phyloP scores from a whole-genome alignment of 2,329 filamentous ascomycete genomes.

The Aspergillus nomiae region DNA sequence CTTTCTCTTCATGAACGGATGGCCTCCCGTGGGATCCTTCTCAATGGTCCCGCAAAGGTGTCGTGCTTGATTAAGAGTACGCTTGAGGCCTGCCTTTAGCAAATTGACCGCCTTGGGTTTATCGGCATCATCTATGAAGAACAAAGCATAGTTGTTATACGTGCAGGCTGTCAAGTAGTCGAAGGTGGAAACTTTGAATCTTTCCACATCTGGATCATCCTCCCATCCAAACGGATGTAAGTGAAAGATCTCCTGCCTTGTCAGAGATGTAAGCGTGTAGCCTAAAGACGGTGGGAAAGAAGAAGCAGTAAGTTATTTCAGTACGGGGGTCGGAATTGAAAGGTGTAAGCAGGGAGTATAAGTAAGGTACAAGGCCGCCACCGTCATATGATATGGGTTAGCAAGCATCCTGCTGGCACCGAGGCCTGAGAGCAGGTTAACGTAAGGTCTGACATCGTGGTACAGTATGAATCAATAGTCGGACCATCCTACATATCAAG shows the following conservation, averaged over 20 bases:
- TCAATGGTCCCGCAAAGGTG: constrained; percentile 46
- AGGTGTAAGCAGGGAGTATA: not conserved
- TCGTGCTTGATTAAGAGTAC: constrained; percentile 40
- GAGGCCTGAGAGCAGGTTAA: not conserved
- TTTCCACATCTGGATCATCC: constrained; percentile 40
- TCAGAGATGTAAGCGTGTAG: constrained; percentile 25
- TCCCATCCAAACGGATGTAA: constrained; percentile 42
- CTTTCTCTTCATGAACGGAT: constrained; percentile 41
- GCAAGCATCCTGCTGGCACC: not conserved
- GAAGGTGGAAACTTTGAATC: constrained; percentile 40
- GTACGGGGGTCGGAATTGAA: not conserved
- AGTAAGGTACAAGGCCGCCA: not conserved
- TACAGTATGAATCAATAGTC: not conserved
- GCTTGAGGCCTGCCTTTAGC: constrained; percentile 39
- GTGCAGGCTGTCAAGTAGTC: constrained; percentile 35
- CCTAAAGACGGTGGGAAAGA: not conserved
- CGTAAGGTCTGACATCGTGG: not conserved
- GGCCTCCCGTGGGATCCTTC: constrained; percentile 35
- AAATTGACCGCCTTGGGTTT: constrained; percentile 27
- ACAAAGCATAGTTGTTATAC: constrained; percentile 45
- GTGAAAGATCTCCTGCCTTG: constrained; percentile 28
- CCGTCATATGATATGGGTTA: not conserved
- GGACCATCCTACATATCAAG: not conserved
- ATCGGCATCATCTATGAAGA: constrained; percentile 39
- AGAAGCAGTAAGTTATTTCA: not conserved